Conservation (phyloP, 1,139 yeast species). For the Candida sp. region DNA sequence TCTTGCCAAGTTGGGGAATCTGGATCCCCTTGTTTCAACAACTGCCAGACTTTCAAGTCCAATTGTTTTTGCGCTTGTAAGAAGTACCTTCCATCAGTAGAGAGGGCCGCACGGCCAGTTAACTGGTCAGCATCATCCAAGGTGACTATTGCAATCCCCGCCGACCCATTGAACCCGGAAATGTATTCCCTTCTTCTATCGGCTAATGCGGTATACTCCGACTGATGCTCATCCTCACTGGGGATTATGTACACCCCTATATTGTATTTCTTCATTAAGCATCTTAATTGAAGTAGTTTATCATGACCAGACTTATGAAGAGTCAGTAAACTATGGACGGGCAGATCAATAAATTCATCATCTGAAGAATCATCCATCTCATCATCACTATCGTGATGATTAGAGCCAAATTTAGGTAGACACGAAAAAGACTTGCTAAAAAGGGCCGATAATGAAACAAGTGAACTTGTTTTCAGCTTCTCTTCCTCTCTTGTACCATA, state of each 20-base stretch:
- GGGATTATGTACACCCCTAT: constrained; percentile 54
- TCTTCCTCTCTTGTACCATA: background rate
- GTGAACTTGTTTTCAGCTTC: background rate
- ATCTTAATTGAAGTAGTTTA: constrained; percentile 30
- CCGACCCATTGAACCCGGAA: constrained; percentile 55
- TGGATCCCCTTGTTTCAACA: constrained; percentile 36
- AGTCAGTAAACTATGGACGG: constrained; percentile 10
- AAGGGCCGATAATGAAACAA: background rate
- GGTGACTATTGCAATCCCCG: constrained; percentile 53
- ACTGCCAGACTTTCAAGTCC: constrained; percentile 30
- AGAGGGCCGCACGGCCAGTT: constrained; percentile 42
- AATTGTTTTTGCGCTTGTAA: constrained; percentile 43
- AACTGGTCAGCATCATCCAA: constrained; percentile 26
- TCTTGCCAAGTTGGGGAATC: constrained; percentile 37
- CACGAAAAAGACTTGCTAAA: background rate
- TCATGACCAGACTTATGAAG: constrained; percentile 7
- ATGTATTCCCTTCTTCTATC: constrained; percentile 51
- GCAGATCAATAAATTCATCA: constrained; percentile 26
- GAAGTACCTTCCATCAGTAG: constrained; percentile 59
- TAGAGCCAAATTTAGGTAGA: background rate
- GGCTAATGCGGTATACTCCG: constrained; percentile 49
- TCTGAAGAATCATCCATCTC: constrained; percentile 14
- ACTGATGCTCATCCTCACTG: constrained; percentile 59
- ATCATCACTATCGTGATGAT: constrained; percentile 3
- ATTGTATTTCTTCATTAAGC: constrained; percentile 36